Conservation (phyloP, 1,284 basidiomycete genomes). For the Tetrapyrgos nigripes region DNA sequence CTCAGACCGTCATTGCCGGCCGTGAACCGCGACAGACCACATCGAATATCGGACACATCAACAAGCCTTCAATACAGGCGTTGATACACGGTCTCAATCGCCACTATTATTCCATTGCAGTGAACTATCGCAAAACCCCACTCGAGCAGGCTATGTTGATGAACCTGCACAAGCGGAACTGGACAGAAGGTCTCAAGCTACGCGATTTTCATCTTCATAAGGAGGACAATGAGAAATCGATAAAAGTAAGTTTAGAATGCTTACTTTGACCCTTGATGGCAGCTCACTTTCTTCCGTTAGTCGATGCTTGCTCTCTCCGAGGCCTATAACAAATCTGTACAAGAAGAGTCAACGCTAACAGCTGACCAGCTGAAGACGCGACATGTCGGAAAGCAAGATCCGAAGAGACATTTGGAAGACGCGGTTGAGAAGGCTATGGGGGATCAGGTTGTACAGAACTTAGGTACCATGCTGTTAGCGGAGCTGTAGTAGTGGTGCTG, state of each 20-base stretch:
- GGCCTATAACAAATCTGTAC: slow-evolving; percentile 95
- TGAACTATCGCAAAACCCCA: slow-evolving; percentile 97
- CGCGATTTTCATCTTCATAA: slow-evolving; percentile 89
- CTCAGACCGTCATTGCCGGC: slow-evolving; percentile 85
- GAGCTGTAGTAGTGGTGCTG: slow-evolving; percentile 61
- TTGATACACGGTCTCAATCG: slow-evolving; percentile 95
- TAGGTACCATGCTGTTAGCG: slow-evolving; percentile 91
- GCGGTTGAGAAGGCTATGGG: slow-evolving; percentile 97
- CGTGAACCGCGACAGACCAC: slow-evolving; percentile 98
- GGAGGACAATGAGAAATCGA: slow-evolving; percentile 86
- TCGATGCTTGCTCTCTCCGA: slow-evolving; percentile 91
- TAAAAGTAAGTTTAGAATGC: slow-evolving; percentile 68
- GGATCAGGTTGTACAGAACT: slow-evolving; percentile 92
- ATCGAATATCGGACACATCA: slow-evolving; percentile 98
- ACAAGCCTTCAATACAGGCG: slow-evolving; percentile 98
- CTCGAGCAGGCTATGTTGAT: slow-evolving; percentile 98
- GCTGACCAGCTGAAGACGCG: slow-evolving; percentile 92
- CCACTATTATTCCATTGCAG: slow-evolving; percentile 96
- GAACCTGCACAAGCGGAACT: slow-evolving; percentile 97
- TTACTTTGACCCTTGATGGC: slow-evolving; percentile 17
- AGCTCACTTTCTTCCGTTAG: slow-evolving; percentile 48
- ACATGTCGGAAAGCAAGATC: slow-evolving; percentile 97
- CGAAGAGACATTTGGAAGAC: slow-evolving; percentile 95
- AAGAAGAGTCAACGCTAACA: slow-evolving; percentile 93
- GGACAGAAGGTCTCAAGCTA: slow-evolving; percentile 94